phyloP scores from a whole-genome alignment of 2,329 filamentous ascomycete genomes.

The Beauveria sp. region DNA sequence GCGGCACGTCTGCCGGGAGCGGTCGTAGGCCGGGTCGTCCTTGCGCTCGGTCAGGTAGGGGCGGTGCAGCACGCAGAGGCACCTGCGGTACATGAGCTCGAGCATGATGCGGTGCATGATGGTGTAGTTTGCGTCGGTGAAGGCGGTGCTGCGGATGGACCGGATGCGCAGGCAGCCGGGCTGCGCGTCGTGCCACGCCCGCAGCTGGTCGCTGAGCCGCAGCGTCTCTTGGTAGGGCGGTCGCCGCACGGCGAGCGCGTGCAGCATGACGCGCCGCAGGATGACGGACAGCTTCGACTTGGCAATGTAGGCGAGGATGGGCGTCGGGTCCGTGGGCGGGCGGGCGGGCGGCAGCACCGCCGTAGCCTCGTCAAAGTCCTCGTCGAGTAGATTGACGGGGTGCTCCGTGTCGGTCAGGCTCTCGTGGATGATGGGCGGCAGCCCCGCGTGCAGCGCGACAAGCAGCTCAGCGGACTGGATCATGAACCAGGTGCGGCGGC shows the following conservation, averaged over 20 bases:
- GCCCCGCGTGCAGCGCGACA: slow-evolving; percentile 44
- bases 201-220: slow-evolving; percentile 33
- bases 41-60: slow-evolving; percentile 35
- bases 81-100: slow-evolving; percentile 41
- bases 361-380: slow-evolving; percentile 43
- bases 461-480: slow-evolving; percentile 40
- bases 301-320: slow-evolving; percentile 33
- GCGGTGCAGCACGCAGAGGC: slow-evolving; percentile 42
- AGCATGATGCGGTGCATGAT: slow-evolving; percentile 42
- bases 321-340: slow-evolving; percentile 34
- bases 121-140: slow-evolving; percentile 34
- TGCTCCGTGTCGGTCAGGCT: slow-evolving; percentile 38
- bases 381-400: slow-evolving; percentile 40
- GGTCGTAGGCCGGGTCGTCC: slow-evolving; percentile 28
- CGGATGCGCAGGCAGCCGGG: slow-evolving; percentile 33
- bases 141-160: slow-evolving; percentile 34
- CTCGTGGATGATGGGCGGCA: slow-evolving; percentile 42
- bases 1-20: slow-evolving; percentile 34
- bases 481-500: slow-evolving; percentile 41
- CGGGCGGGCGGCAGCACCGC: slow-evolving; percentile 34
- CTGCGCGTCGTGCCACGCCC: slow-evolving; percentile 27
- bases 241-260: slow-evolving; percentile 30
- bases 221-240: slow-evolving; percentile 27
- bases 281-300: slow-evolving; percentile 37
- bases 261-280: slow-evolving; percentile 34